Base-by-base conservation (phyloP, 805 yeast genomes). In the Yarrowia bubula region DNA sequence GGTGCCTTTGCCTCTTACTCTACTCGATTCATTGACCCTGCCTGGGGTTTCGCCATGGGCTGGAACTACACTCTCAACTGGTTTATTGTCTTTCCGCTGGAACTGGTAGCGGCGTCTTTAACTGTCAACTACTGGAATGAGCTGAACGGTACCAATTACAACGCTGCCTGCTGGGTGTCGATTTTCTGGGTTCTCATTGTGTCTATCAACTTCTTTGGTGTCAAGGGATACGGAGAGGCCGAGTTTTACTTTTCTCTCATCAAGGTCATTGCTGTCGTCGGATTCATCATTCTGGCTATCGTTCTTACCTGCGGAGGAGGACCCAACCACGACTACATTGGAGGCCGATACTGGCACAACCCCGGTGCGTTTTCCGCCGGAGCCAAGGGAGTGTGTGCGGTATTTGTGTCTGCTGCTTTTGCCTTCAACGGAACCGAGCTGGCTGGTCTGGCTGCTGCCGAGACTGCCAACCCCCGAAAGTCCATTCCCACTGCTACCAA, bases 361-460 rank as follows among this genome's bases (percentile, higher is more conserved):
- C 89, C 89, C 0, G 93, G 93, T 60, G 85, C 92, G 0, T 87
- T 89, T 71, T 82, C 84, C 10, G 77, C 81, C 81, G 88, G 83
- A n/a, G 86, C 87, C 74, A 85, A 86, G 75, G 90, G 89, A 66
- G 80, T 86, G 63, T 83, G 87, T 70, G 80, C 88, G 0, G 88
- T 85, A 17, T 84, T 87, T 68, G 86, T 87, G 64, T 84, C 87
- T 50, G 89, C 91, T 13, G 89, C 90, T 1, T 88, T 87, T 74
- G 82, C 89, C 15, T 88, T 84, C 71, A 84, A 88, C 50, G 91
- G 92, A 69, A 83, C 89, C 28, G 92, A 88, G 74, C 77, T 87
- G 69, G 83, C 82, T 50, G 88, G 89, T 46, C 78, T 87, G 46
- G 86, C 90, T 13, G 86, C 90, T 37, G 90, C 91, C 8, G 92